phyloP scores from a whole-genome alignment of 73 alveolate genomes.

The Paramecium primaurelia region DNA sequence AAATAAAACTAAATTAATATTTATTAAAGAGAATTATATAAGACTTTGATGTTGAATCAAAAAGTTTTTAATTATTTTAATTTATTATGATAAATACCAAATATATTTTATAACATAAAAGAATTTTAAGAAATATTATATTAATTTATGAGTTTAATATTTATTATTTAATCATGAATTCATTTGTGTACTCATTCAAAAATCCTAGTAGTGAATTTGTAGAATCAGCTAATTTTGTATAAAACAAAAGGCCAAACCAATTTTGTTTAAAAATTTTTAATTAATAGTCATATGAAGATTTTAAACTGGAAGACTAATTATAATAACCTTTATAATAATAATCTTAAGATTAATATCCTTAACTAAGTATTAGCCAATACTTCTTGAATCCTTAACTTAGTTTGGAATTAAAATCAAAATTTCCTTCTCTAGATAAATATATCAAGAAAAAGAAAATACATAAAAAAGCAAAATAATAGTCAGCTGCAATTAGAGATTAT shows the following conservation, averaged over 20 bases:
- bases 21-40: not conserved
- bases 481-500: constrained; percentile 42
- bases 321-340: not conserved
- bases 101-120: not conserved
- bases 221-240: not conserved
- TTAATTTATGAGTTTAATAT: not conserved
- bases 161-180: not conserved
- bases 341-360: not conserved
- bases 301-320: not conserved
- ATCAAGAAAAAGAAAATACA: constrained; percentile 20
- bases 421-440: constrained; percentile 8
- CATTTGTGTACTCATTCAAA: not conserved
- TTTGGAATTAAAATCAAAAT: not conserved
- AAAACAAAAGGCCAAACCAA: not conserved
- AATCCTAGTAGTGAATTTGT: constrained; percentile 10
- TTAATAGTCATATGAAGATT: not conserved
- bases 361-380: not conserved
- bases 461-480: not conserved
- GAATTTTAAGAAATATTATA: not conserved
- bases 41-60: not conserved
- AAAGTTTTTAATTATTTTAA: not conserved
- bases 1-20: not conserved
- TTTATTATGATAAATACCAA: not conserved
- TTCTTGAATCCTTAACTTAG: not conserved
- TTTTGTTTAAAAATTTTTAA: not conserved